Conservation (phyloP, 495 filamentous ascomycete genomes). For the Talaromyces ruber region DNA sequence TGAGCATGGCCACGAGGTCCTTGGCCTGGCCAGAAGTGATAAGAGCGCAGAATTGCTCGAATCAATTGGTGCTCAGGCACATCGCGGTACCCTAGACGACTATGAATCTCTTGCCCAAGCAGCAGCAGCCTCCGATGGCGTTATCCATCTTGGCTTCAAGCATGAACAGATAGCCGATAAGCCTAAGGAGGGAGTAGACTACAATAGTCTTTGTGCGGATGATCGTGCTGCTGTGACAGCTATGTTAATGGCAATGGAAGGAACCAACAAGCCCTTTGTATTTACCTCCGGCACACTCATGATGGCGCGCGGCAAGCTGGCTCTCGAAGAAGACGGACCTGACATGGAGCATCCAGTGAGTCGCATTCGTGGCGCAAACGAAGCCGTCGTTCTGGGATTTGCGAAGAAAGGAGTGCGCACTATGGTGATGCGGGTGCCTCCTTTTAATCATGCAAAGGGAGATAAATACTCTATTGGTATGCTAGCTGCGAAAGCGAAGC, state of each 20-base stretch:
- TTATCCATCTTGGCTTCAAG: conserved; percentile 39
- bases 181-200: conserved; percentile 15
- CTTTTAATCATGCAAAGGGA: conserved; percentile 30
- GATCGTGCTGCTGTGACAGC: conserved; percentile 30
- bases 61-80: conserved; percentile 20
- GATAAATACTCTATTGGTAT: conserved; percentile 21
- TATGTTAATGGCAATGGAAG: conserved; percentile 22
- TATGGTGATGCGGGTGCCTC: conserved; percentile 30
- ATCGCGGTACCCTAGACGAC: conserved; percentile 28
- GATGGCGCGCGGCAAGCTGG: conserved; percentile 20
- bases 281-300: conserved; percentile 32
- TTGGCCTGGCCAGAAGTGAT: conserved; percentile 33
- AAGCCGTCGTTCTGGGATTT: conserved; percentile 16
- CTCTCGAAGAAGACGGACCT: conserved; percentile 20
- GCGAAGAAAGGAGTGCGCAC: conserved; percentile 24
- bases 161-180: conserved; percentile 10
- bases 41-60: conserved; percentile 18
- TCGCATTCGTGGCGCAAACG: conserved; percentile 19
- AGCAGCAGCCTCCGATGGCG: conserved; percentile 26
- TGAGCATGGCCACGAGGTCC: conserved; percentile 27
- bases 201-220: conserved; percentile 18
- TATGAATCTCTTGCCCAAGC: conserved; percentile 24
- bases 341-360: conserved; percentile 7
- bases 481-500: conserved; percentile 21
- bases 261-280: conserved; percentile 29